phyloP scores from a whole-genome alignment of 345 rosid genomes.

The Eucalyptus erythrocorys region DNA sequence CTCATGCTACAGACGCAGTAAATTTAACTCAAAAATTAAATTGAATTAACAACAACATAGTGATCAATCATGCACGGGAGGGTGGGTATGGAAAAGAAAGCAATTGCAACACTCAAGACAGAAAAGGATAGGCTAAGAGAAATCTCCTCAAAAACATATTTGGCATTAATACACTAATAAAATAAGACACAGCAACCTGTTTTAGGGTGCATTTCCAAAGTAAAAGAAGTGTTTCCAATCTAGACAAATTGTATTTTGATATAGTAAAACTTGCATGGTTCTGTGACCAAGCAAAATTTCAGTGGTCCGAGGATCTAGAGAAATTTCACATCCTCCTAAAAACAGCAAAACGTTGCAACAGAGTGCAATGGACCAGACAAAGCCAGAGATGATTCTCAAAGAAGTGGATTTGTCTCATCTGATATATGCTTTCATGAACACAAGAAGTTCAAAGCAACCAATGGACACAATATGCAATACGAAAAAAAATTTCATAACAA shows the following conservation, averaged over 20 bases:
- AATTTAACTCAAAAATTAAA: background rate
- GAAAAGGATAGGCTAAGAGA: background rate
- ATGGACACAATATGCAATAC: background rate
- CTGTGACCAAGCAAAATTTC: background rate
- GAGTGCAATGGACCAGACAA: background rate
- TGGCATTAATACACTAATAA: background rate
- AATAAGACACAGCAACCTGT: background rate
- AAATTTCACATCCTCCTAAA: background rate
- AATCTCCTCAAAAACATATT: background rate
- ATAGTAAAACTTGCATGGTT: background rate
- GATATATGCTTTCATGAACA: background rate
- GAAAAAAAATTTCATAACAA: background rate
- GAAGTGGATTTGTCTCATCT: background rate
- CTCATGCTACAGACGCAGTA: background rate
- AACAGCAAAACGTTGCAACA: background rate
- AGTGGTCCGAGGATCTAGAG: background rate
- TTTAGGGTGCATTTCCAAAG: background rate
- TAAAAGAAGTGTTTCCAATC: background rate
- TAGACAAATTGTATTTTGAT: background rate
- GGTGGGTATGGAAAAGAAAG: background rate
- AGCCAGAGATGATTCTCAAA: background rate
- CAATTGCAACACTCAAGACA: background rate
- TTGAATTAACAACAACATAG: background rate
- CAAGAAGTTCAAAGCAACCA: background rate
- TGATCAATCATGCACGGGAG: background rate